Evolutionary conservation across 1,139 yeast species (phyloP), one percentile per base, ranked within the genome.

Genomic region (Geotrichum aggregatum): DNA sequence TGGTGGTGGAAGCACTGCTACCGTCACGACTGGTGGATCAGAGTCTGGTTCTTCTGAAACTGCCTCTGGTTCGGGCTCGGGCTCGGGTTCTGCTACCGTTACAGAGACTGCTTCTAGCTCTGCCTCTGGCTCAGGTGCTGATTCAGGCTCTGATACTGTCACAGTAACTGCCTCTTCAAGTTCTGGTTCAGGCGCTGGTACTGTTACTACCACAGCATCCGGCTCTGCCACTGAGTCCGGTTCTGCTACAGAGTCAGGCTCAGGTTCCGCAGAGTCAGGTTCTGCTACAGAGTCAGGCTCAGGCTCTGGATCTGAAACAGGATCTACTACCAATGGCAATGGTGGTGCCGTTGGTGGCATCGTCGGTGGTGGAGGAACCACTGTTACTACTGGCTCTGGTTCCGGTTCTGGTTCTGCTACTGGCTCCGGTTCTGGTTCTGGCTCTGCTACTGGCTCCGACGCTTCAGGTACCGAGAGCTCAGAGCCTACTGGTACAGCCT

Each of bases 191-290:
- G 19, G 33, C 5, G 5, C 40, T 22, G 43, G 14, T 14, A n/a
- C 49, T 45, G 39, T 5, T 24, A n/a, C 28, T 24, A 8, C 7
- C 8, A 5, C 28, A 8, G 21, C 7, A 1, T 19, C 49, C 30
- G 48, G 28, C 41, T 44, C 53, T 35, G 47, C 44, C 28, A 50
- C 48, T 34, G 46, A 33, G 19, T 40, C 50, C 13, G 50, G 11
- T 22, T 26, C 42, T 18, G 41, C 21, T 26, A 14, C 35, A 19
- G 19, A 22, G 8, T 24, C 40, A 13, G 43, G 14, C 13, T n/a
- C 49, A 35, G 39, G 30, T 7, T 11, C 42, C 6, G 42, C 38
- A n/a, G n/a, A n/a, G n/a, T n/a, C n/a, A n/a, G n/a, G n/a, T n/a
- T n/a, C n/a, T n/a, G n/a, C 5, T 3, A 3, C 41, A 18, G 52